Conservation (phyloP, 257 asterid genomes). For the Petunia axillaris region DNA sequence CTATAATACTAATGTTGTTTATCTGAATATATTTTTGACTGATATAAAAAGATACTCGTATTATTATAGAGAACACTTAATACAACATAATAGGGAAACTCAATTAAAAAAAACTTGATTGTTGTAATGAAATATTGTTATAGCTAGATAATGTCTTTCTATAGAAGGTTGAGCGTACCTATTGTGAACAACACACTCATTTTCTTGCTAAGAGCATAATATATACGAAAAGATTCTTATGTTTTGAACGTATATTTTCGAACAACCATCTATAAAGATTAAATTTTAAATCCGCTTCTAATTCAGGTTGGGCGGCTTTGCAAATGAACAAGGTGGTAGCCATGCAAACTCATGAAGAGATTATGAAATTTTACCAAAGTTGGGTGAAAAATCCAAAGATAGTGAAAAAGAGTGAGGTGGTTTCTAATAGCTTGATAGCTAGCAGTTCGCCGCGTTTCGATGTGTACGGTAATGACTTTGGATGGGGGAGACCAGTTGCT, state of each 20-base stretch:
- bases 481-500: slow-evolving; percentile 60
- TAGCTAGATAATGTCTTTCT: too few relatives aligned
- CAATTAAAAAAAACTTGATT: too few relatives aligned
- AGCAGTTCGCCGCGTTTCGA: slow-evolving; percentile 55
- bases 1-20: too few relatives aligned
- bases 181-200: too few relatives aligned
- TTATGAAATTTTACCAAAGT: neutral
- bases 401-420: neutral
- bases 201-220: too few relatives aligned
- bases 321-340: slow-evolving; percentile 37
- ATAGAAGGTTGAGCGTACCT: too few relatives aligned
- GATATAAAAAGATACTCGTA: too few relatives aligned
- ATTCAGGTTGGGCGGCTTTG: slow-evolving; percentile 36
- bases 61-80: too few relatives aligned
- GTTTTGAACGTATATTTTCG: neutral
- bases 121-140: too few relatives aligned
- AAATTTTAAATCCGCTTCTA: slow-evolving; percentile 8
- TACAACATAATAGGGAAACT: too few relatives aligned
- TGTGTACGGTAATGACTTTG: slow-evolving; percentile 58
- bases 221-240: neutral
- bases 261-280: too few relatives aligned
- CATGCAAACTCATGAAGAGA: slow-evolving; percentile 30
- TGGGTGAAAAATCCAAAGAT: slow-evolving; percentile 40
- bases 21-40: too few relatives aligned
- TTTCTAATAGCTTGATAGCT: slow-evolving; percentile 1